Evolutionary conservation across 225 moss, liverwort and hornwort species (phyloP), one percentile per base, ranked within the genome.

Genomic region (Climacium dendroides): DNA sequence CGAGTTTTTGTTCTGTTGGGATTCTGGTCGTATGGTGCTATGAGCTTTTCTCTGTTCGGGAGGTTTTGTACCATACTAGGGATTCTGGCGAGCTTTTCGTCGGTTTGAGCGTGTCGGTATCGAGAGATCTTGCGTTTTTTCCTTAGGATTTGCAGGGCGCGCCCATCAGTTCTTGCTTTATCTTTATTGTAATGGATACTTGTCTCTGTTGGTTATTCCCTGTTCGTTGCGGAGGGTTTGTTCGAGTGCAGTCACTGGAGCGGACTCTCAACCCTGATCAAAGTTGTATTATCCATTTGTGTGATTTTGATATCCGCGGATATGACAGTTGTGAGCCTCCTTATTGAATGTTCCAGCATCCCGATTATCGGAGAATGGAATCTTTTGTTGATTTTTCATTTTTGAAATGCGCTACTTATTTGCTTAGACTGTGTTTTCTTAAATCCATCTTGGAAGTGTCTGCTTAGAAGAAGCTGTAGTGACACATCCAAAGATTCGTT

Each of bases 331-430:
- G 63, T 37, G 37, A 52, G 32, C 34, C 62, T 48, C n/a, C 34
- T 4, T 4, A 23, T 48, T 13, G 48, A 30, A 74, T 48, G 2
- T 48, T 19, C 0, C 11, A 30, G 74, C 7, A 19, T 0, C 12
- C 3, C 12, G 48, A 19, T 48, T 74, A 19, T 4, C 20, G 7
- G 0, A 0, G 3, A 50, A 8, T 2, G 13, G 5, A 32, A 4
- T 74, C 32, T 50, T 13, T 0, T 50, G 20, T 48, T 48, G 4
- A 18, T 47, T 30, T 48, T 10, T 32, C 4, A 17, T 19, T 47
- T 74, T 32, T 19, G 14, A 19, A 32, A 32, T 35, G 11, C 10
- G 7, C 32, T 74, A 19, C 19, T 19, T 12, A 32, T 50, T 37
- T 30, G 19, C 19, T 50, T 19, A 32, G 50, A 2, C 1, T 50